Evolutionary conservation across 192 early-diverging fungal species (phyloP), one percentile per base, ranked within the genome.

Genomic region (Coemansia sp.): DNA sequence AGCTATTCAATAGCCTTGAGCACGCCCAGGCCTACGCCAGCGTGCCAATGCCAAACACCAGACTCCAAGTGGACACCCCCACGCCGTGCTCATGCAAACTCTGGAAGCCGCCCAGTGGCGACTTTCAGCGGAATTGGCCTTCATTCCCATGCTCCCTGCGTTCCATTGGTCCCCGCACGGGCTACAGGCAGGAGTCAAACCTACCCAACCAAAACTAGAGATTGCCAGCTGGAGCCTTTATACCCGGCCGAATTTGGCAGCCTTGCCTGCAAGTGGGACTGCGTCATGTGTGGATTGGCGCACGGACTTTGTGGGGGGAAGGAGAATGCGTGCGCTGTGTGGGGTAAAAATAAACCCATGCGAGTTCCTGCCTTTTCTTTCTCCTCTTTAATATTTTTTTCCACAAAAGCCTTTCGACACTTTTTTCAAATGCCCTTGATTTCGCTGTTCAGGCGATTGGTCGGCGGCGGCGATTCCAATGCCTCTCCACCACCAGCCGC

Each of bases 11-110:
- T 63, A 59, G 61, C 62, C 70, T 72, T 52, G 70, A 61, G 25
- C 62, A 41, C 47, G 39, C 69, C 69, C 65, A 63, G 58, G 75
- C 69, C 59, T 77, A 68, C 69, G 69, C 75, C 66, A 69, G 70
- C 45, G 31, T 18, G 52, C 59, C 69, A 64, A 77, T 68, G 58
- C 64, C 60, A 52, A 68, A 65, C 60, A 64, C 72, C 61, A 33
- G 66, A 67, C 60, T 64, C 66, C 60, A 68, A 61, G 25, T 35
- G 62, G 69, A 77, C 68, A 75, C 69, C 59, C 55, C 62, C 42
- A 39, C 20, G 69, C 62, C 63, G 28, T 21, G 12, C 16, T 13
- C 16, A 21, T 35, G 33, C 52, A 14, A 36, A 58, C 64, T 58
- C 64, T 59, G 56, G 64, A 45, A 56, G 57, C 39, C 59, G 36